Evolutionary conservation across 495 filamentous ascomycete genomes (phyloP).

Genomic region (Staphylotrichum longicolle): DNA sequence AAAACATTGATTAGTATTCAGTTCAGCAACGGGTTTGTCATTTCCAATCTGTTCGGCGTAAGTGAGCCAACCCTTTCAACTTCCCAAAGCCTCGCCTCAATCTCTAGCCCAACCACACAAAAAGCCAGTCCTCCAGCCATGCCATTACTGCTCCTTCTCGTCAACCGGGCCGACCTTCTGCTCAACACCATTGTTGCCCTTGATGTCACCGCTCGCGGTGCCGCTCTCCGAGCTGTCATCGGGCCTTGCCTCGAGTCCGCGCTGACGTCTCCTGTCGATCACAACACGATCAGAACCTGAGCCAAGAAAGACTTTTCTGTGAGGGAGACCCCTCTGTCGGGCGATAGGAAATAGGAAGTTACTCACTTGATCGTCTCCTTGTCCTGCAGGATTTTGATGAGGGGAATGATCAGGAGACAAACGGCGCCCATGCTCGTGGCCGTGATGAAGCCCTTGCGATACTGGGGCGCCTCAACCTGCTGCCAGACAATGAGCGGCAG

Average conservation of each 20-base stretch:
- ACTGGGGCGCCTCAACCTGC: constrained; percentile 46
- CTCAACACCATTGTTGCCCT: not conserved
- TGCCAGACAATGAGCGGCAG: constrained; percentile 49
- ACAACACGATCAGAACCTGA: not conserved
- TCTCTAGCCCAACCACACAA: no score
- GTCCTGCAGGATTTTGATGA: not conserved
- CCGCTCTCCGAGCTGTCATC: not conserved
- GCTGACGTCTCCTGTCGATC: not conserved
- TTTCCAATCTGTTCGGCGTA: no score
- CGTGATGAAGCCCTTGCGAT: constrained; percentile 47
- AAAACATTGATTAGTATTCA: no score
- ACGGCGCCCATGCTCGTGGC: not conserved
- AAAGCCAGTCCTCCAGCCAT: no score
- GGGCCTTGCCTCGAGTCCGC: not conserved
- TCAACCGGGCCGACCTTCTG: not conserved
- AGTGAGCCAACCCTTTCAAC: no score
- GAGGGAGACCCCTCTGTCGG: not conserved
- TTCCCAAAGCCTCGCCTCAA: no score
- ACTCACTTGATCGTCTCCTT: not conserved
- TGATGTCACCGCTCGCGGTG: not conserved
- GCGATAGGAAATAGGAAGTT: no score
- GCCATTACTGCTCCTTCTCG: not conserved
- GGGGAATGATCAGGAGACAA: not conserved
- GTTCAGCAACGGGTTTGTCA: no score
- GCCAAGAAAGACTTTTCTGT: not conserved